phyloP scores from a whole-genome alignment of 2,329 filamentous ascomycete species.

The Diplocarpon rosae region DNA sequence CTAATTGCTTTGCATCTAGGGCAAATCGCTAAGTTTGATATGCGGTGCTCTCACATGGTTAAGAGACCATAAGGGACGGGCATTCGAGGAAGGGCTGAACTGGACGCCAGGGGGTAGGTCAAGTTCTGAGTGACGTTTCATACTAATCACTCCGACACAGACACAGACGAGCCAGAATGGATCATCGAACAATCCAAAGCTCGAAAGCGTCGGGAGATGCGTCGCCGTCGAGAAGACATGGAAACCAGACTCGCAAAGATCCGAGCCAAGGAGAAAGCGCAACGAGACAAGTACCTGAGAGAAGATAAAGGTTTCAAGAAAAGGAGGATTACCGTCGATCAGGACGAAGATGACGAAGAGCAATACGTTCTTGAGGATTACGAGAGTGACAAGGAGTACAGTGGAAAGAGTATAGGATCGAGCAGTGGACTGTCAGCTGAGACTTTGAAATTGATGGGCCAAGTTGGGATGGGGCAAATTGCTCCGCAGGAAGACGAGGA shows the following conservation, averaged over 20 bases:
- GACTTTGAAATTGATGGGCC: slow-evolving; percentile 52
- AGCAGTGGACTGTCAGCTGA: slow-evolving; percentile 42
- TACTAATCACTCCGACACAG: slow-evolving; percentile 19
- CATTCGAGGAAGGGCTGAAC: slow-evolving; percentile 25
- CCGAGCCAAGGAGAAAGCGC: slow-evolving; percentile 43
- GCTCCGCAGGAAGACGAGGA: slow-evolving; percentile 32
- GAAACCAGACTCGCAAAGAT: slow-evolving; percentile 47
- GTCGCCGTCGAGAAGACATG: slow-evolving; percentile 46
- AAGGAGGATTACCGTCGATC: slow-evolving; percentile 27
- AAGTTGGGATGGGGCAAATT: slow-evolving; percentile 32
- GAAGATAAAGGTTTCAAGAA: slow-evolving; percentile 37
- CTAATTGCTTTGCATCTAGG: too few relatives aligned
- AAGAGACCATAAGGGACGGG: slow-evolving; percentile 48
- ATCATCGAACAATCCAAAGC: slow-evolving; percentile 51
- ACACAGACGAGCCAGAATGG: slow-evolving; percentile 57
- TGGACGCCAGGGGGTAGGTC: slow-evolving; percentile 16
- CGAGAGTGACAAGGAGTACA: slow-evolving; percentile 46
- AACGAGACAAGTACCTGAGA: slow-evolving; percentile 36
- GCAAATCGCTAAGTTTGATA: slow-evolving; percentile 63
- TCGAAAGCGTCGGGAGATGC: slow-evolving; percentile 42
- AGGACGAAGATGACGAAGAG: slow-evolving; percentile 35
- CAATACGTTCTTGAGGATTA: slow-evolving; percentile 58
- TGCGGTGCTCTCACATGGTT: slow-evolving; percentile 64
- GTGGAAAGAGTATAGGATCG: slow-evolving; percentile 26
- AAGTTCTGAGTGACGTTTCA: not conserved